Evolutionary conservation across 768 basidiomycete species (phyloP).

Genomic region (Xerocomellus amylosporus): DNA sequence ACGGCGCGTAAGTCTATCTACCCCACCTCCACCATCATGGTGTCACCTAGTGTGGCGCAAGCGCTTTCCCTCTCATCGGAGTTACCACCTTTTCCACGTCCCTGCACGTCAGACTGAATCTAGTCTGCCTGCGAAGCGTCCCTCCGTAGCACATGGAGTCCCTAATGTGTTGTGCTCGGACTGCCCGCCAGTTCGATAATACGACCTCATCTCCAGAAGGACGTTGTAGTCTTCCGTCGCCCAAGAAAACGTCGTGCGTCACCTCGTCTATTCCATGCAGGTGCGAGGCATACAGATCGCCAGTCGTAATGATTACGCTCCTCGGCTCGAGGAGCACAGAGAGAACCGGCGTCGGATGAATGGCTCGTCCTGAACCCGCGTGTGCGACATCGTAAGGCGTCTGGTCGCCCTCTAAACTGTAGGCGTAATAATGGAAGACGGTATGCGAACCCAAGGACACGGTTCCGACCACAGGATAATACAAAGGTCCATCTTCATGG

Average conservation of each 20-base stretch:
- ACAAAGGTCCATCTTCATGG: conserved; percentile 90
- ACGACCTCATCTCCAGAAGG: conserved; percentile 30
- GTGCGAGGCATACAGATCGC: conserved; percentile 63
- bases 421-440: conserved; percentile 79
- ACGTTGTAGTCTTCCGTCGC: conserved; percentile 16
- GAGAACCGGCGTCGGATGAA: conserved; percentile 62
- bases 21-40: neutral
- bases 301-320: conserved; percentile 76
- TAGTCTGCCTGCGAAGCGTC: conserved; percentile 49
- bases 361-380: conserved; percentile 44
- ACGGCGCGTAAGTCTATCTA: neutral
- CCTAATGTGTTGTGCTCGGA: conserved; percentile 42
- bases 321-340: conserved; percentile 82
- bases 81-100: conserved; percentile 63
- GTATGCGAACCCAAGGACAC: conserved; percentile 83
- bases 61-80: neutral
- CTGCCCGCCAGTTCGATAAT: conserved; percentile 58
- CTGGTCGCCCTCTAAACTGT: conserved; percentile 32
- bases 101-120: conserved; percentile 86
- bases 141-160: conserved; percentile 48
- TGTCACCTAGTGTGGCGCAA: neutral
- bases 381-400: conserved; percentile 16
- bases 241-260: conserved; percentile 46
- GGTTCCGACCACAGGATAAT: conserved; percentile 87
- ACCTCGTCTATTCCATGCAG: conserved; percentile 79